Percentiles rank a stretch among this genome's conserved stretches.
Evolutionary conservation across 1,139 yeast genomes (phyloP).

Genomic region (Geotrichum restrictum): DNA sequence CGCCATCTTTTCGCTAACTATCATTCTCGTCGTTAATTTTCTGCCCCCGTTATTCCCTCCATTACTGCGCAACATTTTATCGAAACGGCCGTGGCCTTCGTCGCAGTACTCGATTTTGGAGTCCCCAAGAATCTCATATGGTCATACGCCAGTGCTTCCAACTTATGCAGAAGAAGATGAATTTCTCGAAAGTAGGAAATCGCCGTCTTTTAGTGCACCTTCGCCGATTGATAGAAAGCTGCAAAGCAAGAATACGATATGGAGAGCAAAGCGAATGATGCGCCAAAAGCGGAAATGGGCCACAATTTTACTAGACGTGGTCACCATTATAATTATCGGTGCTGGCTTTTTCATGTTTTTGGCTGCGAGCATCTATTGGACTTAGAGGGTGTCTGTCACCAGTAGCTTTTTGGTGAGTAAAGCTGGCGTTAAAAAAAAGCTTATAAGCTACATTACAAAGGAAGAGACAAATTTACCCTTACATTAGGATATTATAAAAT

Average conservation of each 20-base stretch:
- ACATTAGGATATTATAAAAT: too few species aligned
- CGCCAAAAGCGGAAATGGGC: conserved; percentile 13
- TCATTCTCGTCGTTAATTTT: conserved; percentile 23
- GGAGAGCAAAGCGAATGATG: conserved; percentile 8
- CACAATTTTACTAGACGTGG: conserved; percentile 11
- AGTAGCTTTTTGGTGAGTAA: too few species aligned
- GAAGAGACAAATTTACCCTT: too few species aligned
- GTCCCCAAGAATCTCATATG: conserved; percentile 4
- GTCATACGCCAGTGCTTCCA: conserved; percentile 10
- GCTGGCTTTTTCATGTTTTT: conserved; percentile 12
- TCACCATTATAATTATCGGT: conserved; percentile 4
- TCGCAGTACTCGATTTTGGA: background rate
- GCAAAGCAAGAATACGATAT: background rate
- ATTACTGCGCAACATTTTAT: background rate
- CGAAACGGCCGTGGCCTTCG: background rate
- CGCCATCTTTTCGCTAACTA: conserved; percentile 25
- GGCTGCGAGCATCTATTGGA: conserved; percentile 16
- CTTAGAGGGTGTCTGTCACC: too few species aligned
- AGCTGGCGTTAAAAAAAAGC: too few species aligned
- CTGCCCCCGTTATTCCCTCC: conserved; percentile 24
- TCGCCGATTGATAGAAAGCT: background rate
- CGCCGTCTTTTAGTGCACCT: background rate
- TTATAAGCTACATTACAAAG: too few species aligned
- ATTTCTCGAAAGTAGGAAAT: background rate
- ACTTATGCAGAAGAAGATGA: conserved; percentile 2